phyloP scores from a whole-genome alignment of 176 grass and related monocot species.

The Carex scoparia region DNA sequence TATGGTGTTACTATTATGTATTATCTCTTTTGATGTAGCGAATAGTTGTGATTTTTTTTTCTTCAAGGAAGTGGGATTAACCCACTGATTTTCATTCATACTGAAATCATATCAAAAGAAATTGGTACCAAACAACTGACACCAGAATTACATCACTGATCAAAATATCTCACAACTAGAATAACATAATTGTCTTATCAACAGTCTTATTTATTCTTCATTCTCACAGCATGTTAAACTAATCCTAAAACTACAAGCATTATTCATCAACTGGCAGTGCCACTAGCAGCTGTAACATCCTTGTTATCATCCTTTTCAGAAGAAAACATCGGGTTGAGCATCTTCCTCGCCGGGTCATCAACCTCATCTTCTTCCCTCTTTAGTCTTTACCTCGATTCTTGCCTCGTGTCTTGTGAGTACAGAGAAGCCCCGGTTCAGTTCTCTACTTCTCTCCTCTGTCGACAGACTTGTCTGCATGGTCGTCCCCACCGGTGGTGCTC shows the following conservation, averaged over 20 bases:
- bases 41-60: neutral
- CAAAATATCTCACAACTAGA: too few species aligned
- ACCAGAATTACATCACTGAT: too few species aligned
- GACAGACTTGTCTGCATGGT: slow-evolving; percentile 56
- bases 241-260: neutral
- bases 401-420: slow-evolving; percentile 25
- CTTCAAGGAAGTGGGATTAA: neutral
- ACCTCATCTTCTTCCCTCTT: slow-evolving; percentile 67
- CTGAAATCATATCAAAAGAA: too few species aligned
- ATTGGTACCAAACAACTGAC: too few species aligned
- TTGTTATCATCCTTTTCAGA: slow-evolving; percentile 19
- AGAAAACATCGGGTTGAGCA: slow-evolving; percentile 24
- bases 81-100: too few species aligned
- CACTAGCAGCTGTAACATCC: slow-evolving; percentile 19
- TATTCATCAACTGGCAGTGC: slow-evolving; percentile 27
- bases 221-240: neutral
- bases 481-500: slow-evolving; percentile 38
- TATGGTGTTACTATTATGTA: neutral
- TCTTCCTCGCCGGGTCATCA: slow-evolving; percentile 29
- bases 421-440: slow-evolving; percentile 46
- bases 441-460: slow-evolving; percentile 42
- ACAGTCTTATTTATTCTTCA: neutral
- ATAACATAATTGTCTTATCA: too few species aligned
- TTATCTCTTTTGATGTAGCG: neutral
- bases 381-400: neutral